Evolutionary conservation across 345 rosid genomes (phyloP), one percentile per base, ranked within the genome.

Genomic region (Aegle marmelos): DNA sequence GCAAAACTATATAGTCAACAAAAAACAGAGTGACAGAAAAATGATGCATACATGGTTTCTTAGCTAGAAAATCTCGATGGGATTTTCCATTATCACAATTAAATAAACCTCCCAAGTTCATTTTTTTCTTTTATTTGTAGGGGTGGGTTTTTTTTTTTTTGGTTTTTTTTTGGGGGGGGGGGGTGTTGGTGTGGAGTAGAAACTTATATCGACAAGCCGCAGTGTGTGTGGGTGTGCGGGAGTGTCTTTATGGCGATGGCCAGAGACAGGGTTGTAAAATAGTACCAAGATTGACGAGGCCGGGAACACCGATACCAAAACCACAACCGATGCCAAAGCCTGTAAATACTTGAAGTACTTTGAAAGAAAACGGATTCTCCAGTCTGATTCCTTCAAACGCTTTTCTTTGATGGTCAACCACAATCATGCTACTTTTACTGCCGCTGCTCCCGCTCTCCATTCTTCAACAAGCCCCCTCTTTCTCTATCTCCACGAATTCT

Each of bases 251-350:
- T 53, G 22, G 57, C 4, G 57, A 5, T 11, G 50, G 50, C 16
- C 50, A 4, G 14, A 3, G 50, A 22, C 27, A 66, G 37, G 28
- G 64, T 21, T 68, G 31, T 57, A n/a, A 39, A 37, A 39, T 59
- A 36, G 19, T 90, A 97, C 99, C 94, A 50, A 91, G 84, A 83
- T 97, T 89, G 64, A 91, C 77, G 50, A 97, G 98, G 3, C 88
- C 82, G 13, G 98, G 98, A 76, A 84, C 88, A 50, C 99, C 99
- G 66, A 96, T 92, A 73, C 98, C 99, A 81, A 91, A 79, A 41
- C 98, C 99, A 50, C 99, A 94, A 72, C 99, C 99, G 22, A 96
- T 56, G 77, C 99, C 99, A 77, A 96, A 92, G 72, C 98, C 98
- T 0, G 98, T 96, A 79, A 94, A 96, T 76, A 92, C 95, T 87